A percentile compares a stretch with the other conserved stretches of the same genome.
Evolutionary conservation across 768 basidiomycete genomes (phyloP).

Genomic region (Mycena chlorophos): DNA sequence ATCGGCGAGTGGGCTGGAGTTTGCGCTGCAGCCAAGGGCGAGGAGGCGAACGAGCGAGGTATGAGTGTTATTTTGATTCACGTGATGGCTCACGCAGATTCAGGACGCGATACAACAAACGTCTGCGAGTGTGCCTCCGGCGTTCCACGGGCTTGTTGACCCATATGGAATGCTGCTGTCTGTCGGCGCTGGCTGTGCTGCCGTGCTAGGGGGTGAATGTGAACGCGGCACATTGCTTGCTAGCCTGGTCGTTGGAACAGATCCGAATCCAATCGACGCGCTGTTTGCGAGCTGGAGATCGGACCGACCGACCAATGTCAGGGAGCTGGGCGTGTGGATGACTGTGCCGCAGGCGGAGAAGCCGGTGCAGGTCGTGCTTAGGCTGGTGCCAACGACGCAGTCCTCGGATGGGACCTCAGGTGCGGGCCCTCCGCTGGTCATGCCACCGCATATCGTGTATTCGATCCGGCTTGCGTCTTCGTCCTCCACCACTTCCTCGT

Average conservation of each 20-base stretch:
- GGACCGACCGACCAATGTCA: not conserved
- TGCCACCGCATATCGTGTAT: conserved; percentile 16
- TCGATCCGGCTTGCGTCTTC: conserved; percentile 10
- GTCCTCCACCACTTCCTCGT: not conserved
- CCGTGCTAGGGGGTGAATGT: conserved; percentile 10
- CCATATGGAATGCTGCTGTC: conserved; percentile 19
- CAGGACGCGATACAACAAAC: not conserved
- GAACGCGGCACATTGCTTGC: conserved; percentile 16
- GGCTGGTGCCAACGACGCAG: too few relatives aligned
- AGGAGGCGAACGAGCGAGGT: conserved; percentile 7
- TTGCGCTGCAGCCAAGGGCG: conserved; percentile 17
- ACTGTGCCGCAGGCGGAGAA: not conserved
- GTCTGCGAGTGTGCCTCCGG: conserved; percentile 2
- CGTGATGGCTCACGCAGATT: not conserved
- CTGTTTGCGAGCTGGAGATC: conserved; percentile 2
- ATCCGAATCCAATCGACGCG: conserved; percentile 1
- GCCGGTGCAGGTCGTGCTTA: not conserved
- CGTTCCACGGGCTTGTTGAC: conserved; percentile 20
- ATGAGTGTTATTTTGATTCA: not conserved
- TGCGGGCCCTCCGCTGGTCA: conserved; percentile 17
- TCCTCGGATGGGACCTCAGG: too few relatives aligned
- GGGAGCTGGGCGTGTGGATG: not conserved
- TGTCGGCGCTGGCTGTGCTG: conserved; percentile 14
- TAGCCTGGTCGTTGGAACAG: conserved; percentile 11
- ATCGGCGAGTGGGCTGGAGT: conserved; percentile 16